Evolutionary conservation across 768 basidiomycete species (phyloP).

Genomic region (Leccinum pellstonianum): DNA sequence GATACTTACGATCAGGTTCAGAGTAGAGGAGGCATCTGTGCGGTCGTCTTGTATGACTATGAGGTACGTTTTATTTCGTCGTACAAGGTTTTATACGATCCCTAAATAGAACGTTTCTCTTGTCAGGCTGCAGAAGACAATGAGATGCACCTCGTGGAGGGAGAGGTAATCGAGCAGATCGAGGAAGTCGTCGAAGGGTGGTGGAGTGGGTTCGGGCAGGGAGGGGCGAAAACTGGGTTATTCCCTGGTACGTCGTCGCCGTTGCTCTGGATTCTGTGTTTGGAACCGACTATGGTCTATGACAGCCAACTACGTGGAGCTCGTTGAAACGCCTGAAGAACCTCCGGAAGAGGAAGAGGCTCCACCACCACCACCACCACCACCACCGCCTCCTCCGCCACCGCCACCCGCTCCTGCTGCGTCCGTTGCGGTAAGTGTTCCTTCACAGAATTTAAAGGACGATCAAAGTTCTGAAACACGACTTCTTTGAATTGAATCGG

Average conservation of each 20-base stretch:
- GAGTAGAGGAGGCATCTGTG: constrained; percentile 52
- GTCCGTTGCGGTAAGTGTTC: constrained; percentile 39
- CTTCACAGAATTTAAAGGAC: neutral
- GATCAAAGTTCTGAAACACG: neutral
- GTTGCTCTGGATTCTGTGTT: neutral
- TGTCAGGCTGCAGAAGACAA: constrained; percentile 77
- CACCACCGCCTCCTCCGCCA: constrained; percentile 42
- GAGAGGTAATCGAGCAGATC: constrained; percentile 78
- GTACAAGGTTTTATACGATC: neutral
- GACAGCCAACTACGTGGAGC: constrained; percentile 83
- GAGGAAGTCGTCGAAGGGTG: constrained; percentile 88
- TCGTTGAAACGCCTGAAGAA: constrained; percentile 51
- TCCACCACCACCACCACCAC: constrained; percentile 56
- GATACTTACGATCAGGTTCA: constrained; percentile 15
- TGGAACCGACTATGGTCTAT: neutral
- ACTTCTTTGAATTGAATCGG: neutral
- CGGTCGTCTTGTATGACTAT: constrained; percentile 80
- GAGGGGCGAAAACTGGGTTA: constrained; percentile 67
- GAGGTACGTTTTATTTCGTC: constrained; percentile 42
- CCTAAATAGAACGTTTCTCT: neutral
- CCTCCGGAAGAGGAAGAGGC: constrained; percentile 39
- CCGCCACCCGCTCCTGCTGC: constrained; percentile 35
- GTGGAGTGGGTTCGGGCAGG: constrained; percentile 79
- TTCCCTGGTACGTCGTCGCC: constrained; percentile 69
- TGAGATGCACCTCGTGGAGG: constrained; percentile 77